phyloP scores from a whole-genome alignment of 306 rosid species.

The Chamaecrista fasciculata region DNA sequence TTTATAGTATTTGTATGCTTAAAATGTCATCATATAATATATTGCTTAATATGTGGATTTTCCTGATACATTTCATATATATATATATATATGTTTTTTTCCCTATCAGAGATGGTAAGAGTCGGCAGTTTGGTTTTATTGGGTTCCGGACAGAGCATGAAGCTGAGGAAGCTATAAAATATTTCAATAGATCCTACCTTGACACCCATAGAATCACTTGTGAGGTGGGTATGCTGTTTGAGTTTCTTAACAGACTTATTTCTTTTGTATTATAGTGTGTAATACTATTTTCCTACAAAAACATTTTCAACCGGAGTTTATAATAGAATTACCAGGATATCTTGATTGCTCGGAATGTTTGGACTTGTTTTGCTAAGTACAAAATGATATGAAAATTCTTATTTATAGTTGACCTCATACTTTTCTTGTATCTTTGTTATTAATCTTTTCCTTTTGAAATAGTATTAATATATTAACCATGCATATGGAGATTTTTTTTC shows the following conservation, averaged over 20 bases:
- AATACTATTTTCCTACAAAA: not conserved
- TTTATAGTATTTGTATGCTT: not conserved
- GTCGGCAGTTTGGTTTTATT: slow-evolving; percentile 73
- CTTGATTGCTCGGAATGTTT: not conserved
- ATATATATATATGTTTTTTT: no score
- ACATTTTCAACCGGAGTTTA: not conserved
- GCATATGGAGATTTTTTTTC: not conserved
- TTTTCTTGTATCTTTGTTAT: not conserved
- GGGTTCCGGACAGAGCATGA: slow-evolving; percentile 68
- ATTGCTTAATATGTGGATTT: not conserved
- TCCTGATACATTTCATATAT: not conserved
- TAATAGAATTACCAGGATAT: not conserved
- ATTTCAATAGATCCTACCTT: slow-evolving; percentile 61
- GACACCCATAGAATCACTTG: slow-evolving; percentile 60
- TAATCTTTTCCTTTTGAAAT: not conserved
- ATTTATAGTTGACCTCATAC: not conserved
- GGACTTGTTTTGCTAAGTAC: not conserved
- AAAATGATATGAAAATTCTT: not conserved
- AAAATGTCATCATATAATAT: not conserved
- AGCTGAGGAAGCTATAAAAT: slow-evolving; percentile 68
- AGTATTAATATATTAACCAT: not conserved
- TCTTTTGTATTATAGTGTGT: not conserved
- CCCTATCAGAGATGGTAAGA: slow-evolving; percentile 61
- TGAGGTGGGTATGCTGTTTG: slow-evolving; percentile 52
- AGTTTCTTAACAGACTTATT: not conserved